Conservation (phyloP, 1,284 basidiomycete genomes). For the Trametes versicolor region DNA sequence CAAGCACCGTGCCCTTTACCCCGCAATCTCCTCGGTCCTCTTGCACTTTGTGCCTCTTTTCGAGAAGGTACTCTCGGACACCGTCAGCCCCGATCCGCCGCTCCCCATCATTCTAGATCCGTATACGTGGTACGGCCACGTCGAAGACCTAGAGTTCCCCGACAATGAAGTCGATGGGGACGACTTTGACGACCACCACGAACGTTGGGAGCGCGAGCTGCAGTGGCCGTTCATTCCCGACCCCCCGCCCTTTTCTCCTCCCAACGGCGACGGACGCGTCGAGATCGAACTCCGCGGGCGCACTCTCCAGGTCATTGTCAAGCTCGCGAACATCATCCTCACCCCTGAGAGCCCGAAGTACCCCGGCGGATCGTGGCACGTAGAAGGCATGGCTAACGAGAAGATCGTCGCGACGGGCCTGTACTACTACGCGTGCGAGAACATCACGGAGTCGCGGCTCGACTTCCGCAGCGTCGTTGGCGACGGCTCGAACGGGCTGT, state of each 20-base stretch:
- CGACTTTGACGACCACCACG: no score
- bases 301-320: constrained; percentile 58
- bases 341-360: constrained; percentile 53
- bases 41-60: constrained; percentile 48
- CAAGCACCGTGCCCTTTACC: constrained; percentile 42
- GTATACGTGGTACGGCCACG: constrained; percentile 4
- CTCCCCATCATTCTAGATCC: constrained; percentile 12
- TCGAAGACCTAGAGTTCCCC: neutral
- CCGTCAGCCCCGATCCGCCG: constrained; percentile 2
- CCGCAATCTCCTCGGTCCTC: constrained; percentile 46
- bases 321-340: constrained; percentile 58
- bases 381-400: constrained; percentile 55
- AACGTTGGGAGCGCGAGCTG: constrained; percentile 29
- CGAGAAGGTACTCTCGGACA: constrained; percentile 41
- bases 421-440: constrained; percentile 43
- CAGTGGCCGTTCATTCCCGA: constrained; percentile 19
- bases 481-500: neutral
- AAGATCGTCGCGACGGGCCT: constrained; percentile 56
- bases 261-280: constrained; percentile 5
- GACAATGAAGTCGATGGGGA: no score
- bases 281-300: constrained; percentile 32
- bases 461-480: constrained; percentile 25
- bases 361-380: constrained; percentile 47
- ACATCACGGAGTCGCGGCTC: constrained; percentile 32
- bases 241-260: constrained; percentile 15